Percentiles rank a stretch among this genome's conserved stretches.
Evolutionary conservation across 2,329 filamentous ascomycete genomes (phyloP).

Genomic region (Orbilia javanica): DNA sequence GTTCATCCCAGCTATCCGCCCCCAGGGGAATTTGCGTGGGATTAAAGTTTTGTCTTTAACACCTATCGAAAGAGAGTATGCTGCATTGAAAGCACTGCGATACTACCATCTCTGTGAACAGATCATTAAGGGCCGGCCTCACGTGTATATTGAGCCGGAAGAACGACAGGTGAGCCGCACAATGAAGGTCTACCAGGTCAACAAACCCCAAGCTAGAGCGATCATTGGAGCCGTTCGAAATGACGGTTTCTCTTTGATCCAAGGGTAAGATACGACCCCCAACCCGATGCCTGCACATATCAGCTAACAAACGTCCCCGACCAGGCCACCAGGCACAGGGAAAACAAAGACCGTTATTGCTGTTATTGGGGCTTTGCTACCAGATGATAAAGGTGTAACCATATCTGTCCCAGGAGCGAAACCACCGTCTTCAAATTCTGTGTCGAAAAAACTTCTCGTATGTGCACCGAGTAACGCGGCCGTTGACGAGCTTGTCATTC

Average conservation of each 20-base stretch:
- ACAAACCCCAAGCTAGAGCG: slow-evolving; percentile 88
- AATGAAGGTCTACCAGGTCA: slow-evolving; percentile 83
- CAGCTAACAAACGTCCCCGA: slow-evolving; percentile 61
- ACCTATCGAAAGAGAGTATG: slow-evolving; percentile 94
- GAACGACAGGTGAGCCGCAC: slow-evolving; percentile 78
- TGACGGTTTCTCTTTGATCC: slow-evolving; percentile 95
- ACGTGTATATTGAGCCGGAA: slow-evolving; percentile 84
- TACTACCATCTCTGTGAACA: slow-evolving; percentile 97
- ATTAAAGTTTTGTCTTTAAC: slow-evolving; percentile 72
- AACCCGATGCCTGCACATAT: slow-evolving; percentile 46
- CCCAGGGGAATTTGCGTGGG: slow-evolving; percentile 44
- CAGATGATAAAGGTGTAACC: slow-evolving; percentile 63
- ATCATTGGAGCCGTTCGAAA: slow-evolving; percentile 94
- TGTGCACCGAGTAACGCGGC: slow-evolving; percentile 99
- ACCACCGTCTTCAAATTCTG: slow-evolving; percentile 64
- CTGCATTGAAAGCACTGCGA: slow-evolving; percentile 86
- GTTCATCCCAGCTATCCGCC: slow-evolving; percentile 34
- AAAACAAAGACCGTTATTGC: slow-evolving; percentile 99
- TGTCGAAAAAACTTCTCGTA: slow-evolving; percentile 87
- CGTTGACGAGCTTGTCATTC: slow-evolving; percentile 93
- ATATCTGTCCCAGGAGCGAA: slow-evolving; percentile 61
- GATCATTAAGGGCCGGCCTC: slow-evolving; percentile 88
- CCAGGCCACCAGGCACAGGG: slow-evolving; percentile 88
- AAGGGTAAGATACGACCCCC: slow-evolving; percentile 73
- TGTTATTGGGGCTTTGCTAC: slow-evolving; percentile 87